Base-by-base conservation (phyloP, 2,329 filamentous ascomycete species). In the Emergomyces pasteurianus region DNA sequence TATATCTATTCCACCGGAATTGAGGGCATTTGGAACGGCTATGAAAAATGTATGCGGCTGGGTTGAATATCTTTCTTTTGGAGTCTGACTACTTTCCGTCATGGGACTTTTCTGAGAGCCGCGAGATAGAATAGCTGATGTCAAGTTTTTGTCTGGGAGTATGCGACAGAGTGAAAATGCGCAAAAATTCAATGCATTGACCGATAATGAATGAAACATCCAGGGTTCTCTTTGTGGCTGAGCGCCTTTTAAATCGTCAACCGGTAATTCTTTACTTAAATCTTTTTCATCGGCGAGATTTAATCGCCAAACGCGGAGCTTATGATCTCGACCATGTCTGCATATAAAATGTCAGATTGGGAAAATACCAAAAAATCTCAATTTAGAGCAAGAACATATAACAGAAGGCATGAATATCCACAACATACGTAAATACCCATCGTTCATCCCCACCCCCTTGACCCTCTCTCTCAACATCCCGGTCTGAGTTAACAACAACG, bases 181-280 rank as follows among this genome's bases (percentile, higher is more conserved):
- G 71, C 94, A 99, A 72, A 97, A 99, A 71, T 97, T 99, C 77
- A 97, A 83, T 1, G 92, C 90, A 70, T 96, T 96, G 50, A 97
- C 90, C 5, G 88, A 80, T 5, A 99, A 77, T 3, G 89, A 82
- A 73, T 96, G 84, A 26, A 96, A 74, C n/a, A 96, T 77, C 90
- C 90, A 95, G 36, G 94, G 94, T 67, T 86, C 81, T 21, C 81
- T 82, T 36, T 71, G 64, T 77, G 81, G 28, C 40, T 64, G 43
- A 34, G 61, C 28, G 57, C 72, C 73, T 53, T 73, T 75, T 34
- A 72, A 73, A 54, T 77, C 75, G 63, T 95, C 89, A 38, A 92
- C 81, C 0, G 92, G 92, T 14, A 95, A 77, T 9, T 77, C 77
- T 40, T 80, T 86, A 67, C 86, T 88, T 65, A 96, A 69, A 2